phyloP scores from a whole-genome alignment of 2,329 filamentous ascomycete genomes.

The Pseudogymnoascus verrucosus region DNA sequence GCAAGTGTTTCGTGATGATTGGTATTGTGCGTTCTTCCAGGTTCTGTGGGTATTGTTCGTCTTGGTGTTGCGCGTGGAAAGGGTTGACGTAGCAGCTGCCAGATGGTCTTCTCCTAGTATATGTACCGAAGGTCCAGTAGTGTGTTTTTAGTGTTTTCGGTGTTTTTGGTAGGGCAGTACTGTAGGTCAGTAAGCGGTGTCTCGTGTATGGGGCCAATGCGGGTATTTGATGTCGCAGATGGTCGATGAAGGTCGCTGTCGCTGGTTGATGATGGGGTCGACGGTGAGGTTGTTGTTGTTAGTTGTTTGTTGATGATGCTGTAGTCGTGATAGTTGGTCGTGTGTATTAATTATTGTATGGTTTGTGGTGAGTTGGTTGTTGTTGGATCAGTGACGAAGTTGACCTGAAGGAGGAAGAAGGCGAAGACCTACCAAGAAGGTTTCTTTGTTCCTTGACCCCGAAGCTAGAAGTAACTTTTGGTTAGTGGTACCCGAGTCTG shows the following conservation, averaged over 20 bases:
- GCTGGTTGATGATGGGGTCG: neutral
- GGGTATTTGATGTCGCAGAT: neutral
- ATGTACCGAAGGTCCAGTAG: neutral
- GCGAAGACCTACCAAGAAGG: neutral
- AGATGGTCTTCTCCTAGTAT: neutral
- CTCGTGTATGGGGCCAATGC: constrained; percentile 6
- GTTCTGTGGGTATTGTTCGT: neutral
- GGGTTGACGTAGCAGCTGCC: constrained; percentile 5
- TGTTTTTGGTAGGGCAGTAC: too few species aligned
- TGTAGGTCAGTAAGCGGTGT: neutral
- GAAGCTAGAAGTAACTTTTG: neutral
- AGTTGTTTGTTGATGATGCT: neutral
- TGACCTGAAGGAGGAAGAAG: neutral
- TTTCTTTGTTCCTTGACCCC: neutral
- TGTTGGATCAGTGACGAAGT: neutral
- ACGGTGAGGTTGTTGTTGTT: neutral
- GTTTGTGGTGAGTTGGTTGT: neutral
- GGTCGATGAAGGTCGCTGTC: neutral
- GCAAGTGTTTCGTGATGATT: neutral
- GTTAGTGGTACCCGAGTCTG: neutral
- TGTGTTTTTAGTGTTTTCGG: neutral
- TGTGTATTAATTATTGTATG: neutral
- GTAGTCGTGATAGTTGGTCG: neutral
- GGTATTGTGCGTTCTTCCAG: neutral
- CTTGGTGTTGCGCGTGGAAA: neutral